Conservation (phyloP, 75 land plant species). For the Gnetum montanum region DNA sequence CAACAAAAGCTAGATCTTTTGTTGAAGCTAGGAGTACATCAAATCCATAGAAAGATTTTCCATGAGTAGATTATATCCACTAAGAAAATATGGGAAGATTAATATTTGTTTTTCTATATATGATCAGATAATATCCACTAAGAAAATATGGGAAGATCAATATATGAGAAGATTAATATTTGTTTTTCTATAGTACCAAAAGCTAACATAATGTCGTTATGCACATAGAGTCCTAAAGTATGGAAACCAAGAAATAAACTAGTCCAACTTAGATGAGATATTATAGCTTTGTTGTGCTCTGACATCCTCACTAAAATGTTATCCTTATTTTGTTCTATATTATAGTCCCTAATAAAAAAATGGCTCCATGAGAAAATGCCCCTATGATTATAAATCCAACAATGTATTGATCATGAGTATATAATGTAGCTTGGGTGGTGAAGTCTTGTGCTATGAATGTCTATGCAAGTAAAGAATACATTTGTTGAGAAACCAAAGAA, state of each 20-base stretch:
- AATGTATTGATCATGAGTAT: not conserved
- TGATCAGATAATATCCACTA: not conserved
- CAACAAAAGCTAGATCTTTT: not conserved
- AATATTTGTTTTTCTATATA: not conserved
- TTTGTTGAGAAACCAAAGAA: not conserved
- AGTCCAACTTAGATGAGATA: not conserved
- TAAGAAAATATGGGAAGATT: not conserved
- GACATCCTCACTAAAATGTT: not conserved
- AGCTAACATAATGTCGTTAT: not conserved
- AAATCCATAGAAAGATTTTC: conserved; percentile 4
- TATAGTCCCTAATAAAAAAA: not conserved
- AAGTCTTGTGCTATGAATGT: not conserved
- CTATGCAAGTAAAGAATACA: not conserved
- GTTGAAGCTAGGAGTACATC: conserved; percentile 3
- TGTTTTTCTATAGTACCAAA: not conserved
- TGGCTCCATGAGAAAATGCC: not conserved
- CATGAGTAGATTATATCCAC: not conserved
- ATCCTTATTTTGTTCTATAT: not conserved
- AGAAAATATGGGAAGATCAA: not conserved
- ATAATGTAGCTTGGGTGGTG: not conserved
- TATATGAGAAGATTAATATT: not conserved
- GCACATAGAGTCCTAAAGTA: conserved; percentile 1
- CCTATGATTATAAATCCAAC: not conserved
- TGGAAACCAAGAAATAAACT: not conserved
- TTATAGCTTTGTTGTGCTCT: not conserved